Percentiles rank a stretch among this genome's conserved stretches.
These are phyloP conservation scores for Filobasidium uniguttulatum DNA, from an alignment of 1,284 basidiomycete genomes.

Conservation along the genomic window DNA sequence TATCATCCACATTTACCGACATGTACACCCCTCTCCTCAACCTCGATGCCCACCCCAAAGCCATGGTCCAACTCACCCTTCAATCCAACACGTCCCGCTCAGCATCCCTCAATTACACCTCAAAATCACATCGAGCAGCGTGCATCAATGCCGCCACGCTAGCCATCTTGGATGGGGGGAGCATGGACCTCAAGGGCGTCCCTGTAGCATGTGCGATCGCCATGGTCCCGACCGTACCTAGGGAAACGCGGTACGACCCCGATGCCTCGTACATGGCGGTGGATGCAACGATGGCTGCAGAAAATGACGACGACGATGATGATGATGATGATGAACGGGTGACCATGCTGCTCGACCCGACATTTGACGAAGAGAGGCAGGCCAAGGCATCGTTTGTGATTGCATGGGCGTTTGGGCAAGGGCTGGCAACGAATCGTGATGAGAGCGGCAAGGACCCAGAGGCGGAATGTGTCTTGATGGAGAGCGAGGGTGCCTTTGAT, in stretches of 20 bases:
- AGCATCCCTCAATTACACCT: slow-evolving; percentile 13
- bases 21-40: slow-evolving; percentile 37
- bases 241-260: slow-evolving; percentile 28
- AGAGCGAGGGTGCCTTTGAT: slow-evolving; percentile 34
- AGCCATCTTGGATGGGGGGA: slow-evolving; percentile 38
- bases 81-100: slow-evolving; percentile 39
- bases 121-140: slow-evolving; percentile 33
- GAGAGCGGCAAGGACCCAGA: slow-evolving; percentile 34
- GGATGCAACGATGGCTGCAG: slow-evolving; percentile 47
- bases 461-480: slow-evolving; percentile 39
- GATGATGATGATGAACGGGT: slow-evolving; percentile 44
- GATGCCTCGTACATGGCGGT: slow-evolving; percentile 37
- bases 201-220: slow-evolving; percentile 39
- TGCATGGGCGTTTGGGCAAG: slow-evolving; percentile 36
- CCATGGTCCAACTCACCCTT: slow-evolving; percentile 51
- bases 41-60: slow-evolving; percentile 41
- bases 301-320: slow-evolving; percentile 42
- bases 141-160: slow-evolving; percentile 45
- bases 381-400: slow-evolving; percentile 47
- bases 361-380: slow-evolving; percentile 48
- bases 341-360: slow-evolving; percentile 56
- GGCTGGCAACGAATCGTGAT: slow-evolving; percentile 14
- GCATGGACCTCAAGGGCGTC: slow-evolving; percentile 36
- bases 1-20: slow-evolving; percentile 27
- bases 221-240: slow-evolving; percentile 17